phyloP scores from a whole-genome alignment of 768 basidiomycete genomes.

The Pisolithus tinctorius region DNA sequence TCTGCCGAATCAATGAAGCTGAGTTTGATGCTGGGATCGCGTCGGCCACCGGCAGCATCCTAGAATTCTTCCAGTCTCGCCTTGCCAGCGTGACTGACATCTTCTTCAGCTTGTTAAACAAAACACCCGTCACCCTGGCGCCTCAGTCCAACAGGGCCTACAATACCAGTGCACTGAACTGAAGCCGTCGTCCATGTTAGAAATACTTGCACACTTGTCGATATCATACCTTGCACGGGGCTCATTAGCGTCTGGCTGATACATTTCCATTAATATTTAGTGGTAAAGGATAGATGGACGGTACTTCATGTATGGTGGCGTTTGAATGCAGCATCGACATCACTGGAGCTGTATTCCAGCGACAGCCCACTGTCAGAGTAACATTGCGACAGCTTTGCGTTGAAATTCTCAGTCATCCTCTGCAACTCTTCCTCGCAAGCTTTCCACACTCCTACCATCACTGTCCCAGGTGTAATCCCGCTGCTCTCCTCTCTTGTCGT shows the following conservation, averaged over 20 bases:
- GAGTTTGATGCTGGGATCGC: slow-evolving; percentile 54
- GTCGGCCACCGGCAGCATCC: slow-evolving; percentile 44
- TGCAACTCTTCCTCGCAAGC: slow-evolving; percentile 83
- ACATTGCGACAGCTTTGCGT: slow-evolving; percentile 64
- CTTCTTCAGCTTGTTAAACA: slow-evolving; percentile 37
- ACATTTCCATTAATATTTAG: no score
- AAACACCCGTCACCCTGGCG: slow-evolving; percentile 25
- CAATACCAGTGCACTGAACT: slow-evolving; percentile 1
- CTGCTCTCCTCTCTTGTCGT: slow-evolving; percentile 48
- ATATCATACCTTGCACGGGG: no score
- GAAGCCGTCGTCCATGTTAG: no score
- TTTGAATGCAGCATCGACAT: slow-evolving; percentile 76
- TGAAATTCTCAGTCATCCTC: slow-evolving; percentile 64
- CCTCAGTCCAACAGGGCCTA: slow-evolving; percentile 19
- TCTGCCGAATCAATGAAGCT: slow-evolving; percentile 50
- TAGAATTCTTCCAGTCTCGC: slow-evolving; percentile 52
- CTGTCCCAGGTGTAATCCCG: slow-evolving; percentile 50
- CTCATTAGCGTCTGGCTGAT: no score
- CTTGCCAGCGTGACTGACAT: slow-evolving; percentile 43
- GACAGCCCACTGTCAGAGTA: slow-evolving; percentile 68
- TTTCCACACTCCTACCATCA: slow-evolving; percentile 83
- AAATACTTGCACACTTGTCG: no score
- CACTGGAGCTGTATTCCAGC: slow-evolving; percentile 66
- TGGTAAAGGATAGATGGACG: no score
- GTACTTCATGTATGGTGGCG: slow-evolving; percentile 36